Evolutionary conservation across 441 rosid species (phyloP).

Genomic region (Isatis lusitanica): DNA sequence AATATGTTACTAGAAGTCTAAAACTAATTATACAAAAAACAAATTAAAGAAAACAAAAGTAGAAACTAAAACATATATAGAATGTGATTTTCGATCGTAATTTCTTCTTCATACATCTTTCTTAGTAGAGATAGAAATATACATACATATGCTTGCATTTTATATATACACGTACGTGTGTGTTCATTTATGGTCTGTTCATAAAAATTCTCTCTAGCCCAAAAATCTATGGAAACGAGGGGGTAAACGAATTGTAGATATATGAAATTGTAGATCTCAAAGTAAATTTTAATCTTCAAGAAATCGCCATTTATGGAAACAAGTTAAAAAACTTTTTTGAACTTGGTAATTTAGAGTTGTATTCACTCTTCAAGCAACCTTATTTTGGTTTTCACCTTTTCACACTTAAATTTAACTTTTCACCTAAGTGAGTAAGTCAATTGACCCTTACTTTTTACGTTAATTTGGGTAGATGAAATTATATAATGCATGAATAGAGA

Average conservation of each 20-base stretch:
- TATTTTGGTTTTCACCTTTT: conserved; percentile 31
- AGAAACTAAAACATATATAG: neutral
- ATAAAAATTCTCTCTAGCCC: conserved; percentile 25
- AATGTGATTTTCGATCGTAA: neutral
- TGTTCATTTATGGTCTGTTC: conserved; percentile 23
- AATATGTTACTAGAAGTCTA: no score
- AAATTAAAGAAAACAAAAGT: neutral
- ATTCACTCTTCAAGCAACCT: conserved; percentile 29
- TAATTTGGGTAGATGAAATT: neutral
- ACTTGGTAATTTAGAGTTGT: conserved; percentile 13
- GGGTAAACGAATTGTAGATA: conserved; percentile 26
- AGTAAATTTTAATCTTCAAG: conserved; percentile 35
- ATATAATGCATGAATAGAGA: neutral
- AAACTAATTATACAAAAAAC: neutral
- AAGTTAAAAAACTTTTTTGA: conserved; percentile 19
- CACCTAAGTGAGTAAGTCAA: conserved; percentile 8
- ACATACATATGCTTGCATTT: neutral
- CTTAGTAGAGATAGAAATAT: neutral
- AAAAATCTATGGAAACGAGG: conserved; percentile 30
- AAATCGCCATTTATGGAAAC: conserved; percentile 30
- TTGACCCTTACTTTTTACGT: neutral
- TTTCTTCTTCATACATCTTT: neutral
- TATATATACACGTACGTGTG: neutral
- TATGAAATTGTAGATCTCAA: conserved; percentile 26
- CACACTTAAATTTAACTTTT: conserved; percentile 19